Evolutionary conservation across 306 rosid species (phyloP).

Genomic region (Citrullus amarus): DNA sequence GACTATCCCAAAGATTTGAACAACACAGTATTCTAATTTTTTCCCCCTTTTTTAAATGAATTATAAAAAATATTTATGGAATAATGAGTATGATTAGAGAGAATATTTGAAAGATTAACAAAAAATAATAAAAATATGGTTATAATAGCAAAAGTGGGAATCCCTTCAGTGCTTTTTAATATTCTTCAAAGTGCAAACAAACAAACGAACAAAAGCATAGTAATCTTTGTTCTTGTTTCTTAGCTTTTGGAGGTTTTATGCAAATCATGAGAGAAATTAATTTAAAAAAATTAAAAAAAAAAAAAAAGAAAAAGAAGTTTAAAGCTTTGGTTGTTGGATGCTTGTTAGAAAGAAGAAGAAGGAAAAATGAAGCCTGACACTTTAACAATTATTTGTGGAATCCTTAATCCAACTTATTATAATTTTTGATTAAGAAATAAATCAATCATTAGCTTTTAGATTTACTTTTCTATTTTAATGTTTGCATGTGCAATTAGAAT

Average conservation of each 20-base stretch:
- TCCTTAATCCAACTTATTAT: not conserved
- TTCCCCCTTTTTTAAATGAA: not conserved
- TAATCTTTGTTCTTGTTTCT: slow-evolving; percentile 4
- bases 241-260: not conserved
- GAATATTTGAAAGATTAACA: not conserved
- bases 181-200: slow-evolving; percentile 6
- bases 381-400: not conserved
- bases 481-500: not conserved
- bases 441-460: not conserved
- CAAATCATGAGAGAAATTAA: not conserved
- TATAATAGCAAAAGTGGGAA: slow-evolving; percentile 2
- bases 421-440: not conserved
- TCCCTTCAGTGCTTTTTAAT: not conserved
- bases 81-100: not conserved
- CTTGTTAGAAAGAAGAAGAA: not conserved
- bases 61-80: not conserved
- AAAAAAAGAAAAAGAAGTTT: no score
- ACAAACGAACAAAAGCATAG: not conserved
- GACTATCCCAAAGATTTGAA: not conserved
- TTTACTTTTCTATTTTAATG: not conserved
- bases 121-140: not conserved
- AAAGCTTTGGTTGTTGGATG: not conserved
- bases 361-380: not conserved
- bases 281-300: no score
- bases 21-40: not conserved